Base-by-base conservation (phyloP, 2,329 filamentous ascomycete species). In the Leptosphaerulina australis region DNA sequence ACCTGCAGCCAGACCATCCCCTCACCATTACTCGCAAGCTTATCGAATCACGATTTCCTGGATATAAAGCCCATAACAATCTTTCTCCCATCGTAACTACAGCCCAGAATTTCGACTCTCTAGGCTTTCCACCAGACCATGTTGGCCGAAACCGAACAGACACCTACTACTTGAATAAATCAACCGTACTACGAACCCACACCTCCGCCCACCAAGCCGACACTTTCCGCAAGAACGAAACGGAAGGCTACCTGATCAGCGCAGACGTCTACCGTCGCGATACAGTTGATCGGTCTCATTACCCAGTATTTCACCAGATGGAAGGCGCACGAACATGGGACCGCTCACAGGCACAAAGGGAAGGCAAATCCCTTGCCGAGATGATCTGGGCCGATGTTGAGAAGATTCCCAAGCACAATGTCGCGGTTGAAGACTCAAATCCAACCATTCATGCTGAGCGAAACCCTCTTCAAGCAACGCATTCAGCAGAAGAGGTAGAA, bases 251-350 rank as follows among this genome's bases (percentile, higher is more conserved):
- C 70, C 88, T 96, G 25, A 89, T 99, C 69, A 88, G 88, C 51
- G 94, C 93, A 18, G 94, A 99, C 71, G 94, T 99, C 14, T 99
- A 97, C 74, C 85, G 94, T 33, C 83, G 94, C 58, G 94, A 99
- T 82, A 92, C 93, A 48, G 88, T 99, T 66, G 94, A 99, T 74
- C 85, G 90, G 48, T 94, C 88, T 62, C 94, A 99, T 75, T 97
- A 97, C 74, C 94, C 94, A 0, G 85, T 96, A 50, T 99, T 99
- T 74, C 94, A 99, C 75, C 94, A 99, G 76, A 97, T 97, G 92
- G 94, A 99, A 73, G 93, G 91, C 10, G 93, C 93, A 7, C 82
- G 88, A 62, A 87, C 91, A 44, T 99, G 94, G 93, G 88, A 94
- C 68, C 83, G 90, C 8, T 79, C 70, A 21, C 81, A 77, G 69